Evolutionary conservation across 2,329 filamentous ascomycete genomes (phyloP), one percentile per base, ranked within the genome.

Genomic region (Geoglossum cookeanum): DNA sequence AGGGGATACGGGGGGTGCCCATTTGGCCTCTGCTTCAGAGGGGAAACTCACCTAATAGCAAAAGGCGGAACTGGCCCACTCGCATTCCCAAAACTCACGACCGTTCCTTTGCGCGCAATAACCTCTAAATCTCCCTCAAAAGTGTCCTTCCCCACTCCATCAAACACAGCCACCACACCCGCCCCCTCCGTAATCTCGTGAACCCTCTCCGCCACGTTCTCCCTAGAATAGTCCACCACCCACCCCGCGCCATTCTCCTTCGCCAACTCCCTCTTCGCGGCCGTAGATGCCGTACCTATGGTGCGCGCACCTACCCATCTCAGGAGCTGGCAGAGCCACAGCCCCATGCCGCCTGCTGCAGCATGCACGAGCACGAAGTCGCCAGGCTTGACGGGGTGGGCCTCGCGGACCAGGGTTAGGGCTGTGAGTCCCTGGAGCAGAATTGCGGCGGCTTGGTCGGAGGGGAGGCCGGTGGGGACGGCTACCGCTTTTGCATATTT

Each of bases 341-440:
- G 72, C 0, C 86, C 87, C 0, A 88, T 86, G 15, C 89, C 89
- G 15, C 89, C 89, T 0, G 88, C 88, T 0, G 89, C 89, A 0
- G 89, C 89, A 63, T 92, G 87, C 15, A 95, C 80, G 1, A 95
- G 78, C 0, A 88, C 76, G 81, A 85, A 92, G 63, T 94, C 87
- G 0, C 83, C 86, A 62, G 79, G 75, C 67, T 87, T 74, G 5
- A 91, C 86, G 0, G 74, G 65, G 61, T 84, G 75, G 3, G 85
- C 79, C 67, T 94, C 88, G 58, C 83, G 79, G 59, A 88, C 79
- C 33, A 95, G 75, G 0, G 87, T 86, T 63, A 92, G 74, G 0
- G 88, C 87, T 1, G 89, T 95, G 42, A 95, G 73, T 1, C 87
- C 89, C 67, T 94, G 90, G 8, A 94, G 72, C n/a, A 87, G 70